These are phyloP conservation scores for Aspergillus ochraceoroseus DNA, from an alignment of 2,329 filamentous ascomycete genomes.

Conservation along the genomic window DNA sequence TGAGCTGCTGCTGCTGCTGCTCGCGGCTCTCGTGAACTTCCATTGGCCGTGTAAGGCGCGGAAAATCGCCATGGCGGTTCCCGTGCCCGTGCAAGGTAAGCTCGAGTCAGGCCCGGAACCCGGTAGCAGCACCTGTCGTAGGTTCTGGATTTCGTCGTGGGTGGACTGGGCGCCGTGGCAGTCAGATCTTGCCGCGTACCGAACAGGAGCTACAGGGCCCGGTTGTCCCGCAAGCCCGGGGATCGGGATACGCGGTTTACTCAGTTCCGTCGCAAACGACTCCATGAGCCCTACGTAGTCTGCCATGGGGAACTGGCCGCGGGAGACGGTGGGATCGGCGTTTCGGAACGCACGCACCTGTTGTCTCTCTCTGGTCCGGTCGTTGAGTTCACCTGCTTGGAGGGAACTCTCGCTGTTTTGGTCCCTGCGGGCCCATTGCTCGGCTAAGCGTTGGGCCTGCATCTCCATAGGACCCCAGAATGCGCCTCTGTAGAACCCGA, in stretches of 20 bases:
- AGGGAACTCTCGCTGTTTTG: background rate
- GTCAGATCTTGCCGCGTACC: constrained; percentile 39
- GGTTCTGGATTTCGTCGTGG: background rate
- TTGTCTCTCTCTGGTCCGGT: constrained; percentile 24
- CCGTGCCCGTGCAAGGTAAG: constrained; percentile 51
- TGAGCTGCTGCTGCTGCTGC: too few relatives aligned
- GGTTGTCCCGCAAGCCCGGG: constrained; percentile 32
- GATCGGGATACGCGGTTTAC: constrained; percentile 45
- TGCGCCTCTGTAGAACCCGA: constrained; percentile 77
- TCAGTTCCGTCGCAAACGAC: constrained; percentile 58
- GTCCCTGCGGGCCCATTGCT: constrained; percentile 50
- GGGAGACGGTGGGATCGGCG: constrained; percentile 16
- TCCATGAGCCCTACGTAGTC: constrained; percentile 75
- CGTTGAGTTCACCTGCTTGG: constrained; percentile 19
- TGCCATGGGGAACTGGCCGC: constrained; percentile 74
- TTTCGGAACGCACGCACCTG: constrained; percentile 23
- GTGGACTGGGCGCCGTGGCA: constrained; percentile 36
- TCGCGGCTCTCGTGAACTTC: constrained; percentile 53
- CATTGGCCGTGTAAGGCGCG: constrained; percentile 66
- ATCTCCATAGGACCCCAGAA: constrained; percentile 87
- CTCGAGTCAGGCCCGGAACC: constrained; percentile 42
- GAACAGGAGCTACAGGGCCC: constrained; percentile 50
- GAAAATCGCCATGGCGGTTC: constrained; percentile 64
- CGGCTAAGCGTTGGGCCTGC: constrained; percentile 66
- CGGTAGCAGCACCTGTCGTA: constrained; percentile 35